These are phyloP conservation scores for Rhododendron ferrugineum DNA, from an alignment of 148 eudicot species.

Conservation along the genomic window DNA sequence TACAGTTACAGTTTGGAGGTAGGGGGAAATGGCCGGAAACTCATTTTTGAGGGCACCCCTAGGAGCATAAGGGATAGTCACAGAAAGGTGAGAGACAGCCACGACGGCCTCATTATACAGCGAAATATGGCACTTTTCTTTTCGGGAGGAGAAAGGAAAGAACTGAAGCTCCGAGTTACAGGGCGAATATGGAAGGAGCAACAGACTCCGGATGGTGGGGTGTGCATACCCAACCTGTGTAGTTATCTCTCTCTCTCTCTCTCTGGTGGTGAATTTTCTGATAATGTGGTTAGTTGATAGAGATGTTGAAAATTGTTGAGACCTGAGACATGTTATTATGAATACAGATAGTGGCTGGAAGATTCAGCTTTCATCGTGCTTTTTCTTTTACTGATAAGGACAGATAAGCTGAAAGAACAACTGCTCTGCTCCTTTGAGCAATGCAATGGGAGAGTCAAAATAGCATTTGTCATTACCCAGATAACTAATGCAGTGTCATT, in stretches of 20 bases:
- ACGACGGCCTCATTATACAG: slow-evolving; percentile 55
- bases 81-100: slow-evolving; percentile 75
- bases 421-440: background rate
- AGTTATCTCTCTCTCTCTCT: slow-evolving; percentile 5
- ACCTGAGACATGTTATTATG: background rate
- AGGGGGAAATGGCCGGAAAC: slow-evolving; percentile 77
- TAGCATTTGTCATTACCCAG: background rate
- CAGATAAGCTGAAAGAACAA: background rate
- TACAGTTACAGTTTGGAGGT: slow-evolving; percentile 82
- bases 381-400: background rate
- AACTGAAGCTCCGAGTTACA: slow-evolving; percentile 37
- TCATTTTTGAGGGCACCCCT: slow-evolving; percentile 77
- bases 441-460: background rate
- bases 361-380: background rate
- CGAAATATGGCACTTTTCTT: slow-evolving; percentile 43
- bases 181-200: slow-evolving; percentile 44
- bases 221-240: slow-evolving; percentile 32
- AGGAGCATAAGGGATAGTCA: slow-evolving; percentile 78
- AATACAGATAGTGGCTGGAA: background rate
- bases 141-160: slow-evolving; percentile 37
- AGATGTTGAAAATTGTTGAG: slow-evolving; percentile 8
- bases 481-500: background rate
- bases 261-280: slow-evolving; percentile 8
- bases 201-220: slow-evolving; percentile 25
- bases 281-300: slow-evolving; percentile 8